Conservation (phyloP, 1,284 basidiomycete genomes). For the Naganishia cerealis region DNA sequence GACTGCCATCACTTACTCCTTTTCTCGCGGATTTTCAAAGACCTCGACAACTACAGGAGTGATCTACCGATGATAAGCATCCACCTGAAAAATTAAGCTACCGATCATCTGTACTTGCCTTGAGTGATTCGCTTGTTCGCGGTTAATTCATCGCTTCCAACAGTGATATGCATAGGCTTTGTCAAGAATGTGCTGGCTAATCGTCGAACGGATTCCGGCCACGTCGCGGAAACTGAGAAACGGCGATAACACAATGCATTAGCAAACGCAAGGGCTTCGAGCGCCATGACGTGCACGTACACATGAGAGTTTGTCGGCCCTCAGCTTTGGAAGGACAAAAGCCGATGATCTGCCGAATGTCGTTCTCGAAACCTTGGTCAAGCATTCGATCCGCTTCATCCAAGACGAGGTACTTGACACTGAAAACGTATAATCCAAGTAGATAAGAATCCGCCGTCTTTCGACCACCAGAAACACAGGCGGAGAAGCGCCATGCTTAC, state of each 20-base stretch:
- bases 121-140: slow-evolving; percentile 85
- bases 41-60: slow-evolving; percentile 69
- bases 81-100: neutral
- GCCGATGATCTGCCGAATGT: slow-evolving; percentile 88
- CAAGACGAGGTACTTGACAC: slow-evolving; percentile 86
- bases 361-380: slow-evolving; percentile 98
- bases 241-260: neutral
- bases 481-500: slow-evolving; percentile 54
- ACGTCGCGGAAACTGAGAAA: slow-evolving; percentile 84
- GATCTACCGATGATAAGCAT: neutral
- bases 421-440: slow-evolving; percentile 40
- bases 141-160: slow-evolving; percentile 90
- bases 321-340: slow-evolving; percentile 64
- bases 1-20: slow-evolving; percentile 64
- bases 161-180: slow-evolving; percentile 84
- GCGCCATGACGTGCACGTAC: slow-evolving; percentile 57
- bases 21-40: slow-evolving; percentile 78
- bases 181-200: slow-evolving; percentile 88
- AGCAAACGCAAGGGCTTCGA: neutral
- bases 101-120: slow-evolving; percentile 42
- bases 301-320: slow-evolving; percentile 87
- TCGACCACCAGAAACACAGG: slow-evolving; percentile 18
- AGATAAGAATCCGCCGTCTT: neutral
- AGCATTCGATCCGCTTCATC: slow-evolving; percentile 99
- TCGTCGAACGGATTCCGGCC: slow-evolving; percentile 92